Evolutionary conservation across 2,329 filamentous ascomycete species (phyloP), one percentile per base, ranked within the genome.

Genomic region (Diaporthe sp.): DNA sequence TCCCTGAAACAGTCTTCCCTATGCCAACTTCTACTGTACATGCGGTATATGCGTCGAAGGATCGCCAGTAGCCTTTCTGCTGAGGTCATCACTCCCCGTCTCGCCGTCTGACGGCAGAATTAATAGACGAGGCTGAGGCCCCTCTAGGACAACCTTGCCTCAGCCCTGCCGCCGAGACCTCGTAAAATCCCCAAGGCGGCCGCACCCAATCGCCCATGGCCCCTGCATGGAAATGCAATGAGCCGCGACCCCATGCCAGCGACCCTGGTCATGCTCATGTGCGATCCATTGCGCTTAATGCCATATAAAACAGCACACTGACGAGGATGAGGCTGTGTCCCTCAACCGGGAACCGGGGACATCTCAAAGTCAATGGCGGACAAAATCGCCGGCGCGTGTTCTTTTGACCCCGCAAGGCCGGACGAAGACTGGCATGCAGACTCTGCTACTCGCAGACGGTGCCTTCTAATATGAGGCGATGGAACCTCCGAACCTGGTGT

Each of bases 101-200:
- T 51, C 44, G 47, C 44, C 22, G 63, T 68, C 47, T 53, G 47
- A 39, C 31, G 28, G 47, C 51, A 39, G 63, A 31, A 39, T 51
- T 20, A n/a, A 28, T 12, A n/a, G 65, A 51, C 65, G 65, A 68
- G 47, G 65, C 65, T 68, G 65, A 53, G 15, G 47, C 4, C 10
- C 44, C 1, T 37, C 63, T 17, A 25, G 44, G 44, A 53, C 44
- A 68, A 51, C 31, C 63, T 51, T 68, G 63, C 60, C 60, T 65
- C 28, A 68, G 44, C 44, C 63, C 63, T 68, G 63, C 44, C 63
- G 28, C 63, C 65, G 28, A 42, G 47, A 53, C 55, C 34, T 51
- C 42, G 44, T 60, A 22, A 53, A 44, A 15, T 60, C 2, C 70
- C 22, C 44, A 44, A 51, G 71, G 70, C 70, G 39, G 70, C 51